phyloP scores from a whole-genome alignment of 2,329 filamentous ascomycete species.

The Pseudohalonectria lignicola region DNA sequence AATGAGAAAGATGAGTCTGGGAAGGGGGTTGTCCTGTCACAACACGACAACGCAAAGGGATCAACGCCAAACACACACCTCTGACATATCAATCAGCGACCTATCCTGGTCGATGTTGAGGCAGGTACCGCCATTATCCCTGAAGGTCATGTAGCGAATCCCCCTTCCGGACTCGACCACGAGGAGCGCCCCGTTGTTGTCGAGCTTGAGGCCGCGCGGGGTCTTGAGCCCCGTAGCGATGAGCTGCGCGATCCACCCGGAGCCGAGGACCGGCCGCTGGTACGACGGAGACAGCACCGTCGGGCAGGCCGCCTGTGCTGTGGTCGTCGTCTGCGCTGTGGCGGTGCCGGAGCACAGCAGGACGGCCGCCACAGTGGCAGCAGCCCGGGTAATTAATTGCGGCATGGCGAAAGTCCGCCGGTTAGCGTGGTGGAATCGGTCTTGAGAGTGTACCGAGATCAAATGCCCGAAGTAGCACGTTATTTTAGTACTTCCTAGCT shows the following conservation, averaged over 20 bases:
- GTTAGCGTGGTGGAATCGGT: no score
- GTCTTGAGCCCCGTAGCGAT: conserved; percentile 19
- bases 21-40: no score
- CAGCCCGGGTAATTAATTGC: no score
- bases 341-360: conserved; percentile 3
- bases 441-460: no score
- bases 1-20: no score
- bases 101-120: conserved; percentile 23
- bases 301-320: conserved; percentile 11
- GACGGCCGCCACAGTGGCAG: not conserved
- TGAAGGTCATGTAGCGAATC: conserved; percentile 26
- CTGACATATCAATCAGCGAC: conserved; percentile 17
- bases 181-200: conserved; percentile 31
- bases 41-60: no score
- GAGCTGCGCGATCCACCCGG: conserved; percentile 22
- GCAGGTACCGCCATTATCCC: conserved; percentile 30
- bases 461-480: no score
- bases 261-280: conserved; percentile 15
- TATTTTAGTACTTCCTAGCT: no score
- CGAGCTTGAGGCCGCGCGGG: conserved; percentile 34
- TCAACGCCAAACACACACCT: conserved; percentile 17
- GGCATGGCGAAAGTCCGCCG: no score
- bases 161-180: conserved; percentile 31
- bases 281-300: conserved; percentile 14
- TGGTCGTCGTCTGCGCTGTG: no score